Evolutionary conservation across 1,139 yeast genomes (phyloP).

Genomic region (Candida sp.): DNA sequence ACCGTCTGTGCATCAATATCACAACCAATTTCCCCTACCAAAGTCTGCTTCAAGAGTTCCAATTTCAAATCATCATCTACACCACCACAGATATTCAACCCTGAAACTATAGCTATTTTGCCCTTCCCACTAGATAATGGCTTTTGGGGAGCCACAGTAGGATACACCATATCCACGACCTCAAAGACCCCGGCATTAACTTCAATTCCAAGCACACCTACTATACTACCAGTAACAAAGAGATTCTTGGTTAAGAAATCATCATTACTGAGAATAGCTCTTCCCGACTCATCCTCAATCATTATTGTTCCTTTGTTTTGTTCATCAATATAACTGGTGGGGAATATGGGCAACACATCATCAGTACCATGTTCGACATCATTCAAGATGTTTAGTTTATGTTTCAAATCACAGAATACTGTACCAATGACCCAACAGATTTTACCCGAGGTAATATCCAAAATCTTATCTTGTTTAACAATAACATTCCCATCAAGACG

Average conservation of each 20-base stretch:
- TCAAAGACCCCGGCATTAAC: constrained; percentile 81
- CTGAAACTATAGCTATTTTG: constrained; percentile 67
- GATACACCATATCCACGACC: constrained; percentile 75
- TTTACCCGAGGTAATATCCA: constrained; percentile 68
- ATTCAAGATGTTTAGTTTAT: constrained; percentile 78
- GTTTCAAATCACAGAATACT: constrained; percentile 76
- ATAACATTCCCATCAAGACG: constrained; percentile 32
- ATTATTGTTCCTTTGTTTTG: constrained; percentile 48
- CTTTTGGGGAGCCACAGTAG: constrained; percentile 59
- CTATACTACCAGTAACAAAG: constrained; percentile 83
- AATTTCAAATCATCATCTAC: constrained; percentile 40
- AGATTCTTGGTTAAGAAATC: constrained; percentile 42
- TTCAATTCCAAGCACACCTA: constrained; percentile 86
- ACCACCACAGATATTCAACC: constrained; percentile 49
- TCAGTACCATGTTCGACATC: constrained; percentile 68
- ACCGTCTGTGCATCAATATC: constrained; percentile 20
- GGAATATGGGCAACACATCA: constrained; percentile 44
- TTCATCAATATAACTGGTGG: constrained; percentile 26
- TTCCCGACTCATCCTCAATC: constrained; percentile 93
- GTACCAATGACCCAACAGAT: constrained; percentile 94
- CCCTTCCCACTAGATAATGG: constrained; percentile 17
- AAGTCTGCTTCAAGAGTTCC: constrained; percentile 66
- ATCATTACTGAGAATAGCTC: constrained; percentile 73
- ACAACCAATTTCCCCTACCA: constrained; percentile 65
- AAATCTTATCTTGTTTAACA: constrained; percentile 54